Conservation (phyloP, 192 early-diverging fungal genomes). For the Rhizoclosmatium globosum region DNA sequence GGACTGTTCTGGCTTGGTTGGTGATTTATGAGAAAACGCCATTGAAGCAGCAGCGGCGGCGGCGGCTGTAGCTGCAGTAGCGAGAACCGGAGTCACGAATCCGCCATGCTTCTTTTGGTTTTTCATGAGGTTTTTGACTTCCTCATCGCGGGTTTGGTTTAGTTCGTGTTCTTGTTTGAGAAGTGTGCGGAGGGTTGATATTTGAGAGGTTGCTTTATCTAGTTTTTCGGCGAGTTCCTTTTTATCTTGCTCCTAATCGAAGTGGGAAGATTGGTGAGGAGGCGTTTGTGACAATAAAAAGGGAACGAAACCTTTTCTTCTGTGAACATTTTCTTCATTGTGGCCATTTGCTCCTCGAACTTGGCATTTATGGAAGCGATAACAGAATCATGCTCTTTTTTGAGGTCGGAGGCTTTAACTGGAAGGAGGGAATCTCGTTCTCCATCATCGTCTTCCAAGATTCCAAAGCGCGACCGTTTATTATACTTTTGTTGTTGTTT, state of each 20-base stretch:
- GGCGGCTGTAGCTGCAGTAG: too few species aligned
- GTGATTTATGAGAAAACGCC: too few species aligned
- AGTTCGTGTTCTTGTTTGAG: constrained; percentile 34
- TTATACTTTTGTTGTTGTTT: constrained; percentile 4
- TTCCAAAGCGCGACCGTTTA: constrained; percentile 30
- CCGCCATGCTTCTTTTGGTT: constrained; percentile 1
- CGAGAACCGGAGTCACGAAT: too few species aligned
- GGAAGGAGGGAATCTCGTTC: background rate
- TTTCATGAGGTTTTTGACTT: constrained; percentile 6
- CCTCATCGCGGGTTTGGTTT: constrained; percentile 32
- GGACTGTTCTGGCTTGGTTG: too few species aligned
- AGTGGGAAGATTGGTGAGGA: background rate
- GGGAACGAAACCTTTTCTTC: background rate
- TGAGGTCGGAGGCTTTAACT: constrained; percentile 8
- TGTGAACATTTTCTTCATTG: constrained; percentile 28
- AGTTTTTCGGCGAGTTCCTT: constrained; percentile 31
- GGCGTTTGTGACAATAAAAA: background rate
- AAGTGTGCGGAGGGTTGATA: constrained; percentile 23
- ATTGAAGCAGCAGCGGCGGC: too few species aligned
- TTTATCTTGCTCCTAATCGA: constrained; percentile 19
- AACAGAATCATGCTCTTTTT: constrained; percentile 3
- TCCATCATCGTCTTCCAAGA: constrained; percentile 43
- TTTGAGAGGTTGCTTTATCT: constrained; percentile 26
- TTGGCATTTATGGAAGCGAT: constrained; percentile 7
- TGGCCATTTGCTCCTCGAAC: constrained; percentile 34